Conservation (phyloP, 805 yeast genomes). For the Lipomyces yamanashiensis region DNA sequence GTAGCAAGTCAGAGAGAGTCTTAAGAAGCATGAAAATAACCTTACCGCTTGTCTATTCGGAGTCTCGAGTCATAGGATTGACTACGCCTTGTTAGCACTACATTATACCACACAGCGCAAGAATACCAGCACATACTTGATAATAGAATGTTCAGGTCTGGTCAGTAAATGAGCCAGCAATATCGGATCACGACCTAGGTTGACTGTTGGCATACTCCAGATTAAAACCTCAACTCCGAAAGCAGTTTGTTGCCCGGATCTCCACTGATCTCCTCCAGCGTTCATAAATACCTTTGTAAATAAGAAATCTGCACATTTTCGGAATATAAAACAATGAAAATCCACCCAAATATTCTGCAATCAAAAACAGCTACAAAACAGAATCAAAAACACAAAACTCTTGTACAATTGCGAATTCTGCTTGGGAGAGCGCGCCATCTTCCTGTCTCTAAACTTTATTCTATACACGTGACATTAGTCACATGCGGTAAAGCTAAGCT, state of each 20-base stretch:
- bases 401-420: not conserved
- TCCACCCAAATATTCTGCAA: not conserved
- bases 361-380: not conserved
- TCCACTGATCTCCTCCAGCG: not conserved
- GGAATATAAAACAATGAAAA: not conserved
- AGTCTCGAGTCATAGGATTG: slow-evolving; percentile 92
- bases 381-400: too few relatives aligned
- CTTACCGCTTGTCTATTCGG: slow-evolving; percentile 67
- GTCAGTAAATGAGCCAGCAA: slow-evolving; percentile 84
- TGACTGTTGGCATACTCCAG: not conserved
- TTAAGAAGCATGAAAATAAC: not conserved
- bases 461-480: not conserved
- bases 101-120: not conserved
- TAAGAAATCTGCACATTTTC: slow-evolving; percentile 87
- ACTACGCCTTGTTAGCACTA: slow-evolving; percentile 37
- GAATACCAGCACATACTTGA: slow-evolving; percentile 53
- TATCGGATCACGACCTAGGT: slow-evolving; percentile 78
- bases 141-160: slow-evolving; percentile 95
- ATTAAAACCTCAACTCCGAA: not conserved
- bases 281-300: slow-evolving; percentile 61
- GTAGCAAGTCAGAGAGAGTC: not conserved
- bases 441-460: not conserved
- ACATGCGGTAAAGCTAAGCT: not conserved
- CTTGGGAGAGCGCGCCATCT: not conserved
- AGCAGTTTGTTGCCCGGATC: too few relatives aligned